Evolutionary conservation across 345 rosid species (phyloP), one percentile per base, ranked within the genome.

Genomic region (Hypericum androsaemum): DNA sequence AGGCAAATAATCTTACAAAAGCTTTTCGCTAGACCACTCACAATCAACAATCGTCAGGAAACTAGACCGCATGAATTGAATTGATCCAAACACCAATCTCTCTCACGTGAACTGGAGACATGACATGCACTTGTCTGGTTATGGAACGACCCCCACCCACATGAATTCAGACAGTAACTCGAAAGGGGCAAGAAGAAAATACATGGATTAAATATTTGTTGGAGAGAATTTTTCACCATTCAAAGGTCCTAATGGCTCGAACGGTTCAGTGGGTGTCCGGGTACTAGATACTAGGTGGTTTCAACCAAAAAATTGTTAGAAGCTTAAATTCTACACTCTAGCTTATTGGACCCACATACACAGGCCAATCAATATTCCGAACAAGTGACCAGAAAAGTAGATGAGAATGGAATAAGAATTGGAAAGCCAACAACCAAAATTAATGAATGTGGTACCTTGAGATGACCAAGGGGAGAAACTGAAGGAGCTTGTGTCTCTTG

Each of bases 401-500:
- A 5, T 9, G 13, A 8, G 17, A 5, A 8, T 6, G 12, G 9
- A 12, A 42, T 16, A 38, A 11, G 10, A 12, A 41, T 14, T 0
- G 16, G 9, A 32, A 8, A 17, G 15, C 12, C 0, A 42, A 37
- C 13, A 10, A 13, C 11, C 12, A 8, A 28, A 10, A 17, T 56
- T 37, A 37, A 5, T 11, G 0, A 10, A 10, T 3, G n/a, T n/a
- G n/a, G 12, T 73, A 75, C 94, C 96, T 69, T 72, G 81, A 15
- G 96, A 79, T 60, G 89, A 76, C 79, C 90, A 84, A 14, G 94
- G 68, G 41, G 86, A 76, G 56, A 70, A 64, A 52, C 67, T 36
- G 14, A 71, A 52, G 41, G 86, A 76, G 68, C 61, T 75, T 12
- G 87, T 63, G 50, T 80, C 82, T 59, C 78, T 66, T 51, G 82